Evolutionary conservation across 768 basidiomycete genomes (phyloP).

Genomic region (Phylloporus sp.): DNA sequence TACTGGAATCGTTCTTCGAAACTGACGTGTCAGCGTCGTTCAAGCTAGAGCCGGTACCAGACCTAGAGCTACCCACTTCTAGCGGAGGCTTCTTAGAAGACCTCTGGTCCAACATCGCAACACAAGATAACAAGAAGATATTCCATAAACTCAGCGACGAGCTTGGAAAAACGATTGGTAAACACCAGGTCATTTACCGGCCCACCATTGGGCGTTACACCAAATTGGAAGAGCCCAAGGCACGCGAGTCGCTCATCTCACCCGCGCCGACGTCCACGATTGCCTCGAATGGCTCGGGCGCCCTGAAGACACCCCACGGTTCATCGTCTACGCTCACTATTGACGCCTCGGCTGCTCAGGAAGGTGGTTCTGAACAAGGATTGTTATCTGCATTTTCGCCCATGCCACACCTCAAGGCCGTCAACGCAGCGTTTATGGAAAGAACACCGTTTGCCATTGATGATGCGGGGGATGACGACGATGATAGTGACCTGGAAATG

Average conservation of each 20-base stretch:
- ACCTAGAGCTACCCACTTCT: constrained; percentile 58
- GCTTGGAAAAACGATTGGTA: constrained; percentile 90
- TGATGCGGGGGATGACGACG: constrained; percentile 74
- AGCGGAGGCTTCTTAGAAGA: constrained; percentile 72
- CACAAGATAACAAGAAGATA: constrained; percentile 89
- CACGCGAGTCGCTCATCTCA: constrained; percentile 81
- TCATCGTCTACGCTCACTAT: constrained; percentile 53
- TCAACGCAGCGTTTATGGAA: constrained; percentile 83
- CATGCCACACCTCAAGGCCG: constrained; percentile 67
- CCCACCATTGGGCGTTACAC: constrained; percentile 88
- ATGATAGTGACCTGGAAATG: constrained; percentile 54
- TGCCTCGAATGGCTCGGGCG: constrained; percentile 32
- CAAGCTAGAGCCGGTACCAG: constrained; percentile 66
- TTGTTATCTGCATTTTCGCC: constrained; percentile 41
- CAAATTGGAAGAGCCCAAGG: constrained; percentile 80
- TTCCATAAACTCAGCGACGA: constrained; percentile 93
- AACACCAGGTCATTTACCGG: constrained; percentile 77
- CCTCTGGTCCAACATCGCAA: constrained; percentile 84
- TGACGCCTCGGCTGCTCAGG: constrained; percentile 28
- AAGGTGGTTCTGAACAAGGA: constrained; percentile 18
- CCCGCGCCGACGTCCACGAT: constrained; percentile 58
- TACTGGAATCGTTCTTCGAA: constrained; percentile 96
- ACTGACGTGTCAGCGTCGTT: constrained; percentile 88
- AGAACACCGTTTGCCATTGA: constrained; percentile 97
- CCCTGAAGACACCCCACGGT: constrained; percentile 20